These are phyloP conservation scores for Solanum chacoense DNA, from an alignment of 305 asterid species.

Conservation along the genomic window DNA sequence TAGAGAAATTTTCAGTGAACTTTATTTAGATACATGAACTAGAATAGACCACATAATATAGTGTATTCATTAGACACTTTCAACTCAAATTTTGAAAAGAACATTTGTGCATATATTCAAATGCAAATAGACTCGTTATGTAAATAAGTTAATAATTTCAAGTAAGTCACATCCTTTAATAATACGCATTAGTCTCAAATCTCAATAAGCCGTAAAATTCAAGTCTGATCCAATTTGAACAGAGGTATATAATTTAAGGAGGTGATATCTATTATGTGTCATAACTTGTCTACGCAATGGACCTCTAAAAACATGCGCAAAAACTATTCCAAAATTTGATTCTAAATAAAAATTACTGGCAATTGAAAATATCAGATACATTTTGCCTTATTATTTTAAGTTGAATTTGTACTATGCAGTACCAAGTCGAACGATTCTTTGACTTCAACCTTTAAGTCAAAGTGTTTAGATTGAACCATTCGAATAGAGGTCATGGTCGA, in stretches of 20 bases:
- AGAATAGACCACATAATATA: neutral
- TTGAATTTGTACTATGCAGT: conserved; percentile 7
- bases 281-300: neutral
- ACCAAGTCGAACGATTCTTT: conserved; percentile 2
- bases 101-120: neutral
- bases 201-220: neutral
- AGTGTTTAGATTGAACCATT: conserved; percentile 29
- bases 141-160: neutral
- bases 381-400: neutral
- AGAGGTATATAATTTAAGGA: neutral
- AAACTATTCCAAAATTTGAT: neutral
- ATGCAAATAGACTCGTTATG: neutral
- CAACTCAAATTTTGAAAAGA: neutral
- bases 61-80: neutral
- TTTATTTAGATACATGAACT: neutral
- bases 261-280: neutral
- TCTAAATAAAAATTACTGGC: neutral
- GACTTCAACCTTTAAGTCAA: conserved; percentile 14
- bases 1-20: neutral
- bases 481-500: conserved; percentile 19
- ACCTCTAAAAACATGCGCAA: neutral
- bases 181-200: neutral
- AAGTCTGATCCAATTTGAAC: neutral
- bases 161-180: neutral
- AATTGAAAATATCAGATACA: neutral